These are phyloP conservation scores for Citrus cavaleriei DNA, from an alignment of 345 rosid genomes.

Conservation along the genomic window DNA sequence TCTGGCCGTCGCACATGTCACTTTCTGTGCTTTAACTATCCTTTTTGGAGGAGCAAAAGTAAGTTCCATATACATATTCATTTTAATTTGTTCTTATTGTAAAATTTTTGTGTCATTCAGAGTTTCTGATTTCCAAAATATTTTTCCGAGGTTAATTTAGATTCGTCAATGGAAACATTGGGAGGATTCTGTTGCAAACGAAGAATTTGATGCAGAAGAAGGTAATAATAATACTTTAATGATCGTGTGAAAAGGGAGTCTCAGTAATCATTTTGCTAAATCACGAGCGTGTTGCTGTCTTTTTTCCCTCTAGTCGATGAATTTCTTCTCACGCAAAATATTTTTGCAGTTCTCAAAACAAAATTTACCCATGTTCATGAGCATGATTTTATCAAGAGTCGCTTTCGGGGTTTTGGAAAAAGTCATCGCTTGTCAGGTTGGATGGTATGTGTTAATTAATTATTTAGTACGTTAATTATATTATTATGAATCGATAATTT, in stretches of 20 bases:
- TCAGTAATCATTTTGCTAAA: too few species aligned
- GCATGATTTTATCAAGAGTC: slow-evolving; percentile 65
- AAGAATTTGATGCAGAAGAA: slow-evolving; percentile 24
- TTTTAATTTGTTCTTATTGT: background rate
- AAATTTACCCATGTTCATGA: slow-evolving; percentile 55
- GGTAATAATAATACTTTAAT: slow-evolving; percentile 22
- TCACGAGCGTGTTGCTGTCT: too few species aligned
- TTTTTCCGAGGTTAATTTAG: slow-evolving; percentile 20
- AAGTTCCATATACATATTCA: background rate
- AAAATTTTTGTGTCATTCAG: background rate
- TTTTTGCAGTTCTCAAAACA: slow-evolving; percentile 32
- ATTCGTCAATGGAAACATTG: slow-evolving; percentile 61
- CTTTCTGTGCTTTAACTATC: slow-evolving; percentile 71
- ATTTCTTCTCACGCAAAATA: background rate
- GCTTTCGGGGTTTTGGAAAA: slow-evolving; percentile 71
- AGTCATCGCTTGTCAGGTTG: slow-evolving; percentile 47
- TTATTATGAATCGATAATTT: too few species aligned
- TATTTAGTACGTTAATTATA: too few species aligned
- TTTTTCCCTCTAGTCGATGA: background rate
- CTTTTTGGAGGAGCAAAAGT: slow-evolving; percentile 76
- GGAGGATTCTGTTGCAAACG: slow-evolving; percentile 42
- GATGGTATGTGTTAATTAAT: slow-evolving; percentile 47
- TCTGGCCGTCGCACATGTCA: slow-evolving; percentile 68
- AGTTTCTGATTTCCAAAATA: background rate
- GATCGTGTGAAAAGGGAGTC: too few species aligned